A percentile compares a stretch with the other conserved stretches of the same genome.
phyloP scores from a whole-genome alignment of 768 basidiomycete species.

The Kwoniella heveanensis region DNA sequence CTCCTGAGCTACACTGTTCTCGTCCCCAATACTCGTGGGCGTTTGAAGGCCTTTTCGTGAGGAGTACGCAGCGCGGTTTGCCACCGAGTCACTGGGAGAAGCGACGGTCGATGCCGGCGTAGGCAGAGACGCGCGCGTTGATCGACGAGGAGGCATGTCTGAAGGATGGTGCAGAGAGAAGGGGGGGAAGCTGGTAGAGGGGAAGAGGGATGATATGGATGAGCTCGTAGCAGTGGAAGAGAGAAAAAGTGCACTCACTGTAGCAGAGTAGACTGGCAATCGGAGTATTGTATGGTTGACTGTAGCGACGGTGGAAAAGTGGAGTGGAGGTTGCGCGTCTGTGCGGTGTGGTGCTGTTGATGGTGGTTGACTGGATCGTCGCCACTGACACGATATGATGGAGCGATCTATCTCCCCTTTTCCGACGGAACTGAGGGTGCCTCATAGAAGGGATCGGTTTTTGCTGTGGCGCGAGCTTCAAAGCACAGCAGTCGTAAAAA shows the following conservation, averaged over 20 bases:
- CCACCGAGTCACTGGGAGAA: slow-evolving; percentile 15
- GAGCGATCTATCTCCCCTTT: neutral
- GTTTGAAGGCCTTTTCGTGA: slow-evolving; percentile 28
- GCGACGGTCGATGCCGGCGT: slow-evolving; percentile 38
- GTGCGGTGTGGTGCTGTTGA: neutral
- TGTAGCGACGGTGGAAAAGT: neutral
- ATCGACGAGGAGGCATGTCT: slow-evolving; percentile 39
- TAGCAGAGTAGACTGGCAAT: neutral
- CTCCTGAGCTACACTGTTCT: slow-evolving; percentile 2
- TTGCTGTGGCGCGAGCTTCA: too few species aligned
- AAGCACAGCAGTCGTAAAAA: too few species aligned
- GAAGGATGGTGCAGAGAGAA: too few species aligned
- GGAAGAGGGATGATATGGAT: neutral
- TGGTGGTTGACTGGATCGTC: slow-evolving; percentile 6
- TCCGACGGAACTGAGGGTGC: too few species aligned
- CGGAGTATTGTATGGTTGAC: neutral
- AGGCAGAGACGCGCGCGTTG: slow-evolving; percentile 33
- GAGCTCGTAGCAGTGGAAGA: neutral
- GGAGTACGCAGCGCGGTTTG: slow-evolving; percentile 1
- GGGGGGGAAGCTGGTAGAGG: too few species aligned
- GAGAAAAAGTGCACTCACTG: neutral
- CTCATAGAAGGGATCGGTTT: too few species aligned
- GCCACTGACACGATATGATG: neutral
- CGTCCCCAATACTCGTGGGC: slow-evolving; percentile 36
- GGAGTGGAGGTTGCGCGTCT: neutral